Evolutionary conservation across 352 stramenopile genomes (phyloP), one percentile per base, ranked within the genome.

Genomic region (Globisporangium rhizosaccharum): DNA sequence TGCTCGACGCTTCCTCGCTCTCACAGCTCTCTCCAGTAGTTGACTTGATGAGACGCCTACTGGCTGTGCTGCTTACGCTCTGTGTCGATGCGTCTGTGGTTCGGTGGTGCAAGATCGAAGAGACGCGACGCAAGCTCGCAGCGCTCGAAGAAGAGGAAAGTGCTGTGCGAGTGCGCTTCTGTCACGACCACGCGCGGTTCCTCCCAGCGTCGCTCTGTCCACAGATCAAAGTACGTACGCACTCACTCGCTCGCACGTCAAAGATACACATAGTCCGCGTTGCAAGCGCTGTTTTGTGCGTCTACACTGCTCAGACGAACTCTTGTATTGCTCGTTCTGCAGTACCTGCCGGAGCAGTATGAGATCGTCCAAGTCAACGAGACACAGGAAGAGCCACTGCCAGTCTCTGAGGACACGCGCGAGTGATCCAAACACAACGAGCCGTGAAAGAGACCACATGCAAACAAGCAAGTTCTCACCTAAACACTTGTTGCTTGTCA

Each of bases 151-250:
- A 87, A 56, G 62, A 86, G 20, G 80, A 92, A 41, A 63, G 67
- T 15, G 51, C 69, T 37, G 44, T 72, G 18, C 72, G 82, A 0
- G 56, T 70, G 14, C 49, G 36, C 1, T 92, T 92, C 51, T 79
- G 67, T 23, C 57, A 85, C 23, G 75, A 87, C 30, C 76, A 90
- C 50, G 79, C 67, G 26, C 79, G 75, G 47, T 92, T 85, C 48
- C 70, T 92, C 37, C 82, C 82, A 5, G 76, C 79, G 9, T 85
- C 80, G 2, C 65, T 92, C 12, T 90, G 80, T 63, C 82, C 80
- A 5, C 71, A 88, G 56, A 82, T 92, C 52, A 82, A 86, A 64
- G 81, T 90, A 57, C 18, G 57, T 51, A 33, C 33, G 33, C 33
- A 12, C 33, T 39, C 33, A 12, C 33, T 39, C 33, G 33, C 33